phyloP scores from a whole-genome alignment of 345 rosid species.

The Acer campestre region DNA sequence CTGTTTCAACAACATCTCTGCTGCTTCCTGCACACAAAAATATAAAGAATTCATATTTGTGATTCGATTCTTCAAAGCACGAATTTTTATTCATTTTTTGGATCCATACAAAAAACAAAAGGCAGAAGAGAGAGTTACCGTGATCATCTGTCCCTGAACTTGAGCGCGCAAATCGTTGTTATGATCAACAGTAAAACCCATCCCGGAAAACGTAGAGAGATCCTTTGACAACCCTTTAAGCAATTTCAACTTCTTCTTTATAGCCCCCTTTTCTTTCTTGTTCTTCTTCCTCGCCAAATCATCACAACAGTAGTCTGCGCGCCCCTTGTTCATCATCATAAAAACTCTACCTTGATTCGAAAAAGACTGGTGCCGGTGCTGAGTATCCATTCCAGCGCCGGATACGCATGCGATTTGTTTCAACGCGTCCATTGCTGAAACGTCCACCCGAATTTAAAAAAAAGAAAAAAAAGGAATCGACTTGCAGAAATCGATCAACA shows the following conservation, averaged over 20 bases:
- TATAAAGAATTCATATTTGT: neutral
- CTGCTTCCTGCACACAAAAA: slow-evolving; percentile 50
- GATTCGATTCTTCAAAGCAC: neutral
- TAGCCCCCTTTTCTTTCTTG: slow-evolving; percentile 35
- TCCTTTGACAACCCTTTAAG: slow-evolving; percentile 47
- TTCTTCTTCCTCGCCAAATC: slow-evolving; percentile 23
- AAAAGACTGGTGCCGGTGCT: neutral
- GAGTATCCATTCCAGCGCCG: slow-evolving; percentile 17
- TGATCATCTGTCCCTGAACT: slow-evolving; percentile 40
- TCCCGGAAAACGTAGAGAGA: slow-evolving; percentile 36
- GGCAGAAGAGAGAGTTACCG: slow-evolving; percentile 32
- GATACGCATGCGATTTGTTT: slow-evolving; percentile 6
- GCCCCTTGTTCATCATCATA: slow-evolving; percentile 47
- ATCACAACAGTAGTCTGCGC: slow-evolving; percentile 36
- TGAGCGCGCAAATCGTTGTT: slow-evolving; percentile 34
- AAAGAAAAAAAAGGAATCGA: neutral
- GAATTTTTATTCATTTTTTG: neutral
- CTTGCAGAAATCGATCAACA: slow-evolving; percentile 2
- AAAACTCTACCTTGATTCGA: neutral
- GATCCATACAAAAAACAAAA: neutral
- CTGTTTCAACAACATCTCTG: slow-evolving; percentile 50
- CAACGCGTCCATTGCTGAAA: slow-evolving; percentile 18
- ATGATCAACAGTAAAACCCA: slow-evolving; percentile 42
- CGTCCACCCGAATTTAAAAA: neutral
- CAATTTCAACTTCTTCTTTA: slow-evolving; percentile 54